A percentile compares a stretch with the other conserved stretches of the same genome.
Conservation (phyloP, 148 eudicot species). For the Fallopia convolvulus region DNA sequence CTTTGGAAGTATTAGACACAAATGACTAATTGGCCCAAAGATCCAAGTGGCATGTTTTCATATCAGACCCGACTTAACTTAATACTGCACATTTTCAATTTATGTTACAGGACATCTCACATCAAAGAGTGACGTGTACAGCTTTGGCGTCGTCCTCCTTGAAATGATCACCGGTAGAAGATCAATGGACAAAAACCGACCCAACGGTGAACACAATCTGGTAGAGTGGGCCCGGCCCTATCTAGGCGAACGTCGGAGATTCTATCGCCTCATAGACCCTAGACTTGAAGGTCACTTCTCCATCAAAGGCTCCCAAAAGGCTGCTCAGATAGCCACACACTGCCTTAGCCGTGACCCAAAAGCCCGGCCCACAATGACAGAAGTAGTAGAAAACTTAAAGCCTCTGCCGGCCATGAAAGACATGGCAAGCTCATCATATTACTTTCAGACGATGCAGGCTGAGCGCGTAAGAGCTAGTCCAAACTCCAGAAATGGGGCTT, state of each 20-base stretch:
- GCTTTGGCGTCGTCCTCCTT: conserved; percentile 70
- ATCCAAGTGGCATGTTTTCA: no score
- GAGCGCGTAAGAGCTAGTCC: conserved; percentile 51
- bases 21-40: not conserved
- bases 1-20: not conserved
- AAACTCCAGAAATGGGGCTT: conserved; percentile 29
- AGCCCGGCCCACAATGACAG: conserved; percentile 64
- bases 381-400: conserved; percentile 53
- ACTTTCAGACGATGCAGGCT: conserved; percentile 57
- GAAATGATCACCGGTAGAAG: conserved; percentile 75
- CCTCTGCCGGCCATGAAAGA: conserved; percentile 63
- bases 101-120: conserved; percentile 52
- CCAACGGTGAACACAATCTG: conserved; percentile 72
- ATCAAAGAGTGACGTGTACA: conserved; percentile 69
- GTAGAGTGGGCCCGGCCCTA: conserved; percentile 82
- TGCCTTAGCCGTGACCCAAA: conserved; percentile 78
- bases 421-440: conserved; percentile 69
- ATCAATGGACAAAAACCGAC: conserved; percentile 76
- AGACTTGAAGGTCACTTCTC: conserved; percentile 74
- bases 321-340: conserved; percentile 61
- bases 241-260: conserved; percentile 53
- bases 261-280: conserved; percentile 61
- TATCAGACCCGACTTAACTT: no score
- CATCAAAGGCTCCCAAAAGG: conserved; percentile 71
- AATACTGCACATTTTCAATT: no score